Evolutionary conservation across 345 rosid genomes (phyloP), one percentile per base, ranked within the genome.

Genomic region (Arabidopsis suecica): DNA sequence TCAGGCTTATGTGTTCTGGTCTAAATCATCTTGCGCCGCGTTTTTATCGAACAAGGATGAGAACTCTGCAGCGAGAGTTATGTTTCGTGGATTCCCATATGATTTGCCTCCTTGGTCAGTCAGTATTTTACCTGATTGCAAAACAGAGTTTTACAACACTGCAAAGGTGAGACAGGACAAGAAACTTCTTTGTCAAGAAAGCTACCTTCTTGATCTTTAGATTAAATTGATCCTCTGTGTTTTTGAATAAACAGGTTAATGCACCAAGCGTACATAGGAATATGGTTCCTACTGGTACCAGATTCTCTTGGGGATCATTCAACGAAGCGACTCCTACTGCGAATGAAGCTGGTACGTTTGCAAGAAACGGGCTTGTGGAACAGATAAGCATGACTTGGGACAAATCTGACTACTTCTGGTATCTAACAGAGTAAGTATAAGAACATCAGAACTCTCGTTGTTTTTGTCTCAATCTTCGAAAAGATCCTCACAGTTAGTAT

Each of bases 71-170:
- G 88, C 81, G 3, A 87, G 78, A 60, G 96, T 93, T 42, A 79
- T 80, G 20, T 93, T 85, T 37, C 76, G 86, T 45, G 85, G 85
- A 42, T 68, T 67, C 76, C 90, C 83, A 64, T 89, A 88, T 68
- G 86, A 86, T 57, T 81, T 93, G 59, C 98, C 93, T 49, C 86
- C 96, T 42, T 93, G 98, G 98, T 93, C 98, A 3, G 67, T 93
- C 71, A 93, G 98, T 86, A 84, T 93, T 44, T 90, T 93, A 30
- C 97, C 96, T 60, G 96, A 89, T 72, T 93, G 98, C 87, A 88
- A 91, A 82, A 91, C 84, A 11, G 85, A 78, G 10, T 84, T 80
- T 53, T 89, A 83, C 83, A 93, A 93, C 89, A 91, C 98, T 32
- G 98, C 97, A 65, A 78, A 76, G 91, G 98, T 89, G 68, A 81